Conservation (phyloP, 768 basidiomycete species). For the Pulveroboletus sp. region DNA sequence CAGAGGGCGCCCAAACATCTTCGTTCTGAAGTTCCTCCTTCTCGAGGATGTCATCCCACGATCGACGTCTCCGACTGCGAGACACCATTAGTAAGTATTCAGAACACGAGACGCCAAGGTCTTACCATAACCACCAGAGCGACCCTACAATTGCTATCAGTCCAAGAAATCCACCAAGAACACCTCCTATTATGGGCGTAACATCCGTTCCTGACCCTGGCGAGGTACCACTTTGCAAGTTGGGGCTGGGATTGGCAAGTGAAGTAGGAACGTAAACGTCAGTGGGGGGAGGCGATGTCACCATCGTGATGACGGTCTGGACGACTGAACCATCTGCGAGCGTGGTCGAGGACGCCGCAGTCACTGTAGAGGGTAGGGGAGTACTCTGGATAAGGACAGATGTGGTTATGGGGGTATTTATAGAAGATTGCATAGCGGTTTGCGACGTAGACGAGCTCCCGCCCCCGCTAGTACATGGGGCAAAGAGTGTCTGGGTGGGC, state of each 20-base stretch:
- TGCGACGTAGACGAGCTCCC: slow-evolving; percentile 7
- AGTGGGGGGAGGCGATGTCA: slow-evolving; percentile 33
- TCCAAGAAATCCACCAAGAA: slow-evolving; percentile 51
- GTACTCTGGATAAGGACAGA: slow-evolving; percentile 28
- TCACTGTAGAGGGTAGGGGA: slow-evolving; percentile 29
- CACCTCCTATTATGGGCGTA: slow-evolving; percentile 50
- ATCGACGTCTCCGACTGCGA: slow-evolving; percentile 39
- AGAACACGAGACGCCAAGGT: not conserved
- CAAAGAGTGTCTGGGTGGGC: slow-evolving; percentile 39
- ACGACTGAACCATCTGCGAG: slow-evolving; percentile 39
- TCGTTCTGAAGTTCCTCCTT: slow-evolving; percentile 33
- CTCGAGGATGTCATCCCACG: slow-evolving; percentile 52
- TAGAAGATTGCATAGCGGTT: slow-evolving; percentile 4
- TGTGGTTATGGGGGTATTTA: slow-evolving; percentile 15
- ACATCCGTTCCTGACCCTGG: slow-evolving; percentile 28
- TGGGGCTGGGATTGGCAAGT: slow-evolving; percentile 14
- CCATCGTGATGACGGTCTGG: slow-evolving; percentile 32
- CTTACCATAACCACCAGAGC: slow-evolving; percentile 51
- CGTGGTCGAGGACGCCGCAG: slow-evolving; percentile 33
- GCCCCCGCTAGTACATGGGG: slow-evolving; percentile 32
- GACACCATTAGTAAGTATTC: slow-evolving; percentile 9
- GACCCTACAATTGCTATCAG: slow-evolving; percentile 40
- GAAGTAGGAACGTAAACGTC: slow-evolving; percentile 25
- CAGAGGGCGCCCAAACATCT: slow-evolving; percentile 12
- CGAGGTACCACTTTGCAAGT: slow-evolving; percentile 11